Percentiles rank a stretch among this genome's conserved stretches.
Conservation (phyloP, 345 rosid species). For the Salix brachista region DNA sequence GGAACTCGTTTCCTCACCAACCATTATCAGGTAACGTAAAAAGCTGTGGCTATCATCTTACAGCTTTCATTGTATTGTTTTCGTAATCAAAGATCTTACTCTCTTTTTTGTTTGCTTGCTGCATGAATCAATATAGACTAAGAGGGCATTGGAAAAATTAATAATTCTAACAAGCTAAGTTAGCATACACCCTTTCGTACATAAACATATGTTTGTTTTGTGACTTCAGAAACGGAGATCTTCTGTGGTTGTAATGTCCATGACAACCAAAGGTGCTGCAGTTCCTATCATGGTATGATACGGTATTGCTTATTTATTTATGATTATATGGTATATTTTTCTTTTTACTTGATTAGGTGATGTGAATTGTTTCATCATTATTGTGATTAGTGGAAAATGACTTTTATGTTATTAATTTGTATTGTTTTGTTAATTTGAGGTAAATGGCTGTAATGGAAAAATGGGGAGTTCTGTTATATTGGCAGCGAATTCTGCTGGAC, state of each 20-base stretch:
- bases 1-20: not conserved
- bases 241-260: conserved; percentile 20
- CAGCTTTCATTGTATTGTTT: not conserved
- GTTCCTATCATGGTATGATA: conserved; percentile 16
- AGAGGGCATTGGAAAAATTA: not conserved
- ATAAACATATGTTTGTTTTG: not conserved
- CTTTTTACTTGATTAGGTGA: not conserved
- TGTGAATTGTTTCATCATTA: not conserved
- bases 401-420: not conserved
- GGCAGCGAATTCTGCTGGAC: conserved; percentile 87
- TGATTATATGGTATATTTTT: not conserved
- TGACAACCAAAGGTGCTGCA: conserved; percentile 23
- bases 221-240: not conserved
- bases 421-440: conserved; percentile 37
- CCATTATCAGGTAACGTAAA: not conserved
- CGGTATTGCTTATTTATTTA: not conserved
- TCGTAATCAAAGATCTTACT: not conserved
- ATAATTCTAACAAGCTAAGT: not conserved
- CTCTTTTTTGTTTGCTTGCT: not conserved
- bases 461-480: conserved; percentile 89
- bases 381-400: not conserved
- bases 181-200: not conserved
- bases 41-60: not conserved
- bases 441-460: conserved; percentile 77
- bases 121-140: not conserved